Evolutionary conservation across 2,329 filamentous ascomycete genomes (phyloP).

Genomic region (Pseudogymnoascus sp.): DNA sequence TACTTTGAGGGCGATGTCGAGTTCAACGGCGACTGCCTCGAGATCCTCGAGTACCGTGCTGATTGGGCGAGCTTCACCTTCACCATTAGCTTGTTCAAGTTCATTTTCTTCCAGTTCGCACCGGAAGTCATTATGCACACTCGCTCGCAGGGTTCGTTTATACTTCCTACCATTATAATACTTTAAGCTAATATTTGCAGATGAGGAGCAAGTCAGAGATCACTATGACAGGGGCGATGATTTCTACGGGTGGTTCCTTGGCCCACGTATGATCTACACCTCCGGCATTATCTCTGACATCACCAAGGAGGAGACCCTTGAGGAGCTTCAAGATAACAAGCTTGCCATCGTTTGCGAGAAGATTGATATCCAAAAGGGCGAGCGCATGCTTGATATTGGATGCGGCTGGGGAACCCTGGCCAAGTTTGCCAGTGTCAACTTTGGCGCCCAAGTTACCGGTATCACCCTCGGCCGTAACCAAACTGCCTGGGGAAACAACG

Average conservation of each 20-base stretch:
- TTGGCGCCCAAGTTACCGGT: constrained; percentile 74
- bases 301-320: constrained; percentile 79
- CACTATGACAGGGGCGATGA: constrained; percentile 98
- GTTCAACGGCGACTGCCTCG: constrained; percentile 87
- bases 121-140: constrained; percentile 91
- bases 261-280: constrained; percentile 98
- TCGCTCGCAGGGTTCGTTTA: constrained; percentile 64
- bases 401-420: constrained; percentile 97
- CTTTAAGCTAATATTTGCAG: constrained; percentile 36
- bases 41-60: constrained; percentile 86
- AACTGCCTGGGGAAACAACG: constrained; percentile 92
- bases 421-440: constrained; percentile 87
- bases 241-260: constrained; percentile 98
- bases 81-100: constrained; percentile 76
- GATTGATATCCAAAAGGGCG: constrained; percentile 73
- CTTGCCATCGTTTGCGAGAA: constrained; percentile 92
- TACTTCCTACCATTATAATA: background rate
- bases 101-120: constrained; percentile 79
- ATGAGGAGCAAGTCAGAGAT: constrained; percentile 95
- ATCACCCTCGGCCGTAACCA: constrained; percentile 94
- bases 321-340: constrained; percentile 98
- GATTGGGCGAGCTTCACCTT: constrained; percentile 96
- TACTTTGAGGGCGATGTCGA: constrained; percentile 94
- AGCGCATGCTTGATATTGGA: constrained; percentile 85
- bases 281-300: constrained; percentile 88